Evolutionary conservation across 148 eudicot species (phyloP).

Genomic region (Spergularia marina): DNA sequence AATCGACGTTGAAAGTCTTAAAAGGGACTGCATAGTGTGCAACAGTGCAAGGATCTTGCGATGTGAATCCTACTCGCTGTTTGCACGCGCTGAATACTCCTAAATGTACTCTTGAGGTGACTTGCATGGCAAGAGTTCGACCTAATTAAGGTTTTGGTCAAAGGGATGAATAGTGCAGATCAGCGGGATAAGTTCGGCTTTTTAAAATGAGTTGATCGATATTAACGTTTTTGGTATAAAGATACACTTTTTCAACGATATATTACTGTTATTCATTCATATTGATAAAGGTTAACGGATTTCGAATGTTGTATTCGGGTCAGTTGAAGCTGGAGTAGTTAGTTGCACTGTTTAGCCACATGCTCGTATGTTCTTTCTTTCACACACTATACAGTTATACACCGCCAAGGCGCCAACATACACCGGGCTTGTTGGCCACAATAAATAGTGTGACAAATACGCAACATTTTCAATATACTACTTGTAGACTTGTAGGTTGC

Average conservation of each 20-base stretch:
- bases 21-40: neutral
- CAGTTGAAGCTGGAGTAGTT: neutral
- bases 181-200: no score
- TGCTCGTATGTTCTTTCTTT: slow-evolving; percentile 4
- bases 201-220: no score
- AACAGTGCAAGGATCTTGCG: neutral
- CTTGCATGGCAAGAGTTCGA: neutral
- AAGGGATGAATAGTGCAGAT: no score
- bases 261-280: no score
- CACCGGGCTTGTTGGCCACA: neutral
- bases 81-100: neutral
- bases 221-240: no score
- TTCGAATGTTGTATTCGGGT: neutral
- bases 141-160: no score
- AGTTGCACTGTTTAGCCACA: slow-evolving; percentile 1
- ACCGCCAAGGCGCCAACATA: no score
- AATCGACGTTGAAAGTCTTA: slow-evolving; percentile 1
- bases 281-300: no score
- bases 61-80: neutral
- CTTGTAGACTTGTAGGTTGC: no score
- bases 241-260: no score
- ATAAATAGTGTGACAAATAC: neutral
- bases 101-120: neutral
- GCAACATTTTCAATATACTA: no score
- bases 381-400: neutral